Evolutionary conservation across 805 yeast species (phyloP).

Genomic region (Hanseniaspora hatyaiensis): DNA sequence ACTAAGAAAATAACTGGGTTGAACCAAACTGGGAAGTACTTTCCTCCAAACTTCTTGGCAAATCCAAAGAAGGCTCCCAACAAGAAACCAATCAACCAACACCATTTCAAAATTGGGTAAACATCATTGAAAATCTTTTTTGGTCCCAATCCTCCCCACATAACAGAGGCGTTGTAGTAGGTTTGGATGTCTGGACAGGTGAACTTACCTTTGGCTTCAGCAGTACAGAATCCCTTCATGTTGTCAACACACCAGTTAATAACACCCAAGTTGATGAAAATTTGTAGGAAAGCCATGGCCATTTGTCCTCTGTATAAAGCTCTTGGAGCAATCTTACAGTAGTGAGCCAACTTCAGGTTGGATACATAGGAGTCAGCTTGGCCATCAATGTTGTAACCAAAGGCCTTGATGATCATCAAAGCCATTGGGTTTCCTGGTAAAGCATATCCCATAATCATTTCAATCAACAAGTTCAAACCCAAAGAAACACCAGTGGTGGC

Average conservation of each 20-base stretch:
- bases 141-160: slow-evolving; percentile 53
- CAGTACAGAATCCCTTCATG: slow-evolving; percentile 32
- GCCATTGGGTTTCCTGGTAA: slow-evolving; percentile 47
- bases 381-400: slow-evolving; percentile 43
- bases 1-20: slow-evolving; percentile 45
- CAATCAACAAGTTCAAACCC: slow-evolving; percentile 50
- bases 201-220: slow-evolving; percentile 35
- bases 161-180: slow-evolving; percentile 41
- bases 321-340: slow-evolving; percentile 47
- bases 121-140: slow-evolving; percentile 45
- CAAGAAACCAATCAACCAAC: slow-evolving; percentile 47
- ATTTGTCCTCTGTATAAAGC: slow-evolving; percentile 40
- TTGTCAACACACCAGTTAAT: slow-evolving; percentile 34
- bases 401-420: slow-evolving; percentile 42
- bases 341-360: slow-evolving; percentile 47
- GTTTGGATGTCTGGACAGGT: slow-evolving; percentile 35
- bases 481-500: slow-evolving; percentile 46
- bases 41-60: slow-evolving; percentile 24
- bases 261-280: slow-evolving; percentile 32
- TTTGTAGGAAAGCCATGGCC: slow-evolving; percentile 32
- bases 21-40: slow-evolving; percentile 29
- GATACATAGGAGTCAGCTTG: slow-evolving; percentile 43
- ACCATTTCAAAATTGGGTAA: slow-evolving; percentile 53
- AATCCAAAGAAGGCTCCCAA: slow-evolving; percentile 27
- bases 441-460: slow-evolving; percentile 48